These are phyloP conservation scores for Fusarium illudens DNA, from an alignment of 2,329 filamentous ascomycete species.

Conservation along the genomic window DNA sequence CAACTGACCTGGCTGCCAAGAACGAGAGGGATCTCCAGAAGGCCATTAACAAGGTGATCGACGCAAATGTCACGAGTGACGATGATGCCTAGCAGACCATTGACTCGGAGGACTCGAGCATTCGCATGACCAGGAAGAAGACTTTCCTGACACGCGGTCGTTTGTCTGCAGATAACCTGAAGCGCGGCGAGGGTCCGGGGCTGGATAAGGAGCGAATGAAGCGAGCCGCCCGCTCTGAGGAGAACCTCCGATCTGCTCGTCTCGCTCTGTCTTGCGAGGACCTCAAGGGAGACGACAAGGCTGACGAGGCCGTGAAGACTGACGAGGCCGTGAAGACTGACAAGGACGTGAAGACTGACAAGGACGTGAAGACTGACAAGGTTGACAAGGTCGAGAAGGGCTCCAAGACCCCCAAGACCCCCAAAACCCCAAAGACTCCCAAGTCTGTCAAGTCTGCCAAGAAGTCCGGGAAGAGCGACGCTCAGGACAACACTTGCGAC, in stretches of 20 bases:
- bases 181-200: slow-evolving; percentile 11
- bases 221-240: slow-evolving; percentile 6
- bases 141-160: slow-evolving; percentile 1
- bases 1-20: neutral
- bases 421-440: neutral
- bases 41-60: too few species aligned
- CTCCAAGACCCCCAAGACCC: neutral
- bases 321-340: neutral
- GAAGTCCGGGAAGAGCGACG: slow-evolving; percentile 14
- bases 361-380: neutral
- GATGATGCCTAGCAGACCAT: neutral
- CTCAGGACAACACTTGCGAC: neutral
- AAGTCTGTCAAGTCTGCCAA: slow-evolving; percentile 1
- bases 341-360: neutral
- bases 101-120: slow-evolving; percentile 2
- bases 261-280: neutral
- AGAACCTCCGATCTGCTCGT: neutral
- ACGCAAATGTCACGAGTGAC: too few species aligned
- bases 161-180: slow-evolving; percentile 21
- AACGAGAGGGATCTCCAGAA: neutral
- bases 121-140: slow-evolving; percentile 1
- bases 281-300: neutral
- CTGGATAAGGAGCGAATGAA: neutral
- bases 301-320: slow-evolving; percentile 2
- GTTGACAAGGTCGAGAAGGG: neutral